These are phyloP conservation scores for Candida pseudocylindracea DNA, from an alignment of 1,139 yeast species.

Conservation along the genomic window DNA sequence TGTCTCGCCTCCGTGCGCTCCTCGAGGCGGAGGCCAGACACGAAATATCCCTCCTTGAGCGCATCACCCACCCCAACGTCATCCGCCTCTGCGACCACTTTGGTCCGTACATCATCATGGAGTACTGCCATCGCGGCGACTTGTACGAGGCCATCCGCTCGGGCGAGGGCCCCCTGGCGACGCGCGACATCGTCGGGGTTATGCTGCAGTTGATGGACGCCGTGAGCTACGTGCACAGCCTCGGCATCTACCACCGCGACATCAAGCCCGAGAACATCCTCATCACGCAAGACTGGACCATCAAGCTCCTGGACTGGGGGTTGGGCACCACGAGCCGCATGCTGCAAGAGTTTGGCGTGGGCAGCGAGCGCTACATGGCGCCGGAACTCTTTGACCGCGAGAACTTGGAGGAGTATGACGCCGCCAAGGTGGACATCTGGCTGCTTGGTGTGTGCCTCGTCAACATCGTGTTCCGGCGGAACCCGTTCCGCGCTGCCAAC, in stretches of 20 bases:
- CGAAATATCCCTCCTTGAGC: slow-evolving; percentile 55
- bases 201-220: slow-evolving; percentile 62
- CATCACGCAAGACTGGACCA: slow-evolving; percentile 57
- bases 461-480: slow-evolving; percentile 73
- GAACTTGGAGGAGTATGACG: slow-evolving; percentile 48
- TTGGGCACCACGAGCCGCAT: slow-evolving; percentile 47
- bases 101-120: slow-evolving; percentile 63
- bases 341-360: slow-evolving; percentile 59
- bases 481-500: slow-evolving; percentile 74
- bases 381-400: slow-evolving; percentile 65
- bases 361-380: slow-evolving; percentile 93
- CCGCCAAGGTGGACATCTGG: slow-evolving; percentile 85
- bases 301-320: slow-evolving; percentile 85
- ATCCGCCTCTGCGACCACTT: slow-evolving; percentile 54
- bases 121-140: slow-evolving; percentile 83
- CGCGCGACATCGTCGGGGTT: slow-evolving; percentile 54
- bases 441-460: slow-evolving; percentile 72
- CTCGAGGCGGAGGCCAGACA: slow-evolving; percentile 47
- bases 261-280: slow-evolving; percentile 79
- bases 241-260: slow-evolving; percentile 66
- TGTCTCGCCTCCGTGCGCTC: no score
- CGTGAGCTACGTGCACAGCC: slow-evolving; percentile 51
- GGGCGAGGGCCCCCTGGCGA: slow-evolving; percentile 60
- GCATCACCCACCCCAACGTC: slow-evolving; percentile 43
- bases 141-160: slow-evolving; percentile 79